Evolutionary conservation across 2,329 filamentous ascomycete genomes (phyloP), one percentile per base, ranked within the genome.

Genomic region (Arthrobotrys entomopaga): DNA sequence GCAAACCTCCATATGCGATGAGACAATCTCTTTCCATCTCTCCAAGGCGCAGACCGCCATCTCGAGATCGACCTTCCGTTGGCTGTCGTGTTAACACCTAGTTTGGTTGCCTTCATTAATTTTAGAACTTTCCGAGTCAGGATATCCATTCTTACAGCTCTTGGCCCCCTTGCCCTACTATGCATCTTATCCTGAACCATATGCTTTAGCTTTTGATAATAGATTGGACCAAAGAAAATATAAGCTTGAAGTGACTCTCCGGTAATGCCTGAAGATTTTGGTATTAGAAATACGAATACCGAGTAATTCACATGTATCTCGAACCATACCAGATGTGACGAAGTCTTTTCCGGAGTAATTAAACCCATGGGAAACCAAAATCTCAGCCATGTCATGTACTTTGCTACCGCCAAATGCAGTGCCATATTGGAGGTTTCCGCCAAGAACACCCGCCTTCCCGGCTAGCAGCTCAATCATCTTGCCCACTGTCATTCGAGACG

Each of bases 121-220:
- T 52, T 4, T 22, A 20, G 19, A 13, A 60, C 13, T 15, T 22
- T 38, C 19, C 54, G 38, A 16, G 16, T n/a, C 3, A 13, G 13
- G 15, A 15, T 46, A n/a, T n/a, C 50, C 16, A 22, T 34, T 49
- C 73, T 72, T 76, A 79, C 78, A 24, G 94, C 94, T 11, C 91
- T 87, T 0, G 95, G 96, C 0, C 96, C 96, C 13, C 92, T 90
- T 1, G 94, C 89, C 75, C 95, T 92, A 34, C 92, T 94, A 83
- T 99, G 95, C 95, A 99, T 98, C 84, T 99, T 99, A 81, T 99
- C 95, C 82, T 98, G 93, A 2, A 99, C 95, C 95, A 99, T 99
- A 86, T 99, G 95, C 87, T 99, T 99, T 77, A 99, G 88, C 78
- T 97, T 96, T 84, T 99, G 95, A 84, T 99, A 99, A 85, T 97